A percentile compares a stretch with the other conserved stretches of the same genome.
These are phyloP conservation scores for Cylindrotheca closterium DNA, from an alignment of 108 stramenopile genomes.

Conservation along the genomic window DNA sequence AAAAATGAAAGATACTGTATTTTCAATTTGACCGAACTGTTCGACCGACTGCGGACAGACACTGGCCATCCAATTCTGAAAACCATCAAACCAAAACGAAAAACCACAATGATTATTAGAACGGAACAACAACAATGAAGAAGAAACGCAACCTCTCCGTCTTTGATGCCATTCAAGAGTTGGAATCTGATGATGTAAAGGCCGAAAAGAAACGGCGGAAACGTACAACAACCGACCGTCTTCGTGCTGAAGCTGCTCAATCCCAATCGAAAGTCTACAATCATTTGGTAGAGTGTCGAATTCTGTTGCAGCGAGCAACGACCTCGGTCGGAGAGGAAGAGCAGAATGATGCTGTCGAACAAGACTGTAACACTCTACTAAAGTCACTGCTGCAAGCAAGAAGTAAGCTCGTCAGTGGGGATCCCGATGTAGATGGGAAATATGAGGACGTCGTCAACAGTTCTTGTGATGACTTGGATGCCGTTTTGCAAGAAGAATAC, in stretches of 20 bases:
- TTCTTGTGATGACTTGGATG: conserved; percentile 9
- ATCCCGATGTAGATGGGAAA: conserved; percentile 9
- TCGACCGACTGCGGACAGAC: too few relatives aligned
- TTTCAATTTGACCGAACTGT: too few relatives aligned
- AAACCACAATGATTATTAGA: too few relatives aligned
- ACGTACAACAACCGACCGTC: conserved; percentile 5
- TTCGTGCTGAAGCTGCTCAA: conserved; percentile 40
- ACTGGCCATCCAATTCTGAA: too few relatives aligned
- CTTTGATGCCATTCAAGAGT: conserved; percentile 47
- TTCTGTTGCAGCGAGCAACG: conserved; percentile 61
- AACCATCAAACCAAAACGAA: too few relatives aligned
- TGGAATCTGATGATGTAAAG: conserved; percentile 41
- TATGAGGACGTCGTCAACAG: conserved; percentile 19
- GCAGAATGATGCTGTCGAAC: not conserved
- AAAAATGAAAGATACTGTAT: too few relatives aligned
- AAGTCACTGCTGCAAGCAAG: conserved; percentile 32
- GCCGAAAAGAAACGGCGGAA: conserved; percentile 32
- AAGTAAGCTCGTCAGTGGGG: conserved; percentile 9
- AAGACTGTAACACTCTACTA: conserved; percentile 33
- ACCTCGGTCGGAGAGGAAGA: not conserved
- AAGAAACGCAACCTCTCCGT: conserved; percentile 42
- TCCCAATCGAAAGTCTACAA: conserved; percentile 52
- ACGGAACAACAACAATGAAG: too few relatives aligned
- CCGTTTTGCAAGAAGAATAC: conserved; percentile 58
- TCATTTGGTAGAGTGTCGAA: conserved; percentile 65